phyloP scores from a whole-genome alignment of 192 early-diverging fungal genomes.

The Gaertneriomyces sp. region DNA sequence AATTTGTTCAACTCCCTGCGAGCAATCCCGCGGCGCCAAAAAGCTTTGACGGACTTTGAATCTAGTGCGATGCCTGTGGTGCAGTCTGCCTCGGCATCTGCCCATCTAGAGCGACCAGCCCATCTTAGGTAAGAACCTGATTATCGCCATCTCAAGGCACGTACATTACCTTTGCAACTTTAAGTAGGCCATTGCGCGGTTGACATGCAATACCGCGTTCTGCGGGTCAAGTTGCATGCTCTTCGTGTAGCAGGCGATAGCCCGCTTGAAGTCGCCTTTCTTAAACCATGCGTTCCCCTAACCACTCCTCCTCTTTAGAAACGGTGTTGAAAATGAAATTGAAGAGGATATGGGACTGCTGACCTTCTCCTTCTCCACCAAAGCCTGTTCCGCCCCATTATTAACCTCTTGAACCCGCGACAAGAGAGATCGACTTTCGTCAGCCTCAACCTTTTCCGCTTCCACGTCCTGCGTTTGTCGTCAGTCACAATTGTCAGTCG shows the following conservation, averaged over 20 bases:
- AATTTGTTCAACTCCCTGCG: constrained; percentile 47
- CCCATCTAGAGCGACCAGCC: constrained; percentile 41
- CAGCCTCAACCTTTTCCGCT: constrained; percentile 25
- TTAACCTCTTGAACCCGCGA: background rate
- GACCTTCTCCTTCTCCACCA: constrained; percentile 52
- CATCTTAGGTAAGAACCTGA: background rate
- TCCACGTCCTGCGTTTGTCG: constrained; percentile 24
- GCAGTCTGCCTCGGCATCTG: constrained; percentile 67
- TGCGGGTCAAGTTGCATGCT: constrained; percentile 61
- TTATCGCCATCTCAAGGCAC: background rate
- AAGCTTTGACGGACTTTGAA: constrained; percentile 71
- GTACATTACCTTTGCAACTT: constrained; percentile 61
- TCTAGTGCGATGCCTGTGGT: constrained; percentile 56
- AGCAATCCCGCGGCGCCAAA: constrained; percentile 72
- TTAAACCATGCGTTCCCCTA: constrained; percentile 55
- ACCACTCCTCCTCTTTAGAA: background rate
- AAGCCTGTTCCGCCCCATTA: constrained; percentile 30
- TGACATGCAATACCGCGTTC: constrained; percentile 59
- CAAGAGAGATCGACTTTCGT: background rate
- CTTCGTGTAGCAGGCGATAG: constrained; percentile 44
- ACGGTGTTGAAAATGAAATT: background rate
- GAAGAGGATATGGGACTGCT: background rate
- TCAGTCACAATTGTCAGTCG: background rate
- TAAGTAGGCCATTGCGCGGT: constrained; percentile 79
- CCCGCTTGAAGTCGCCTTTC: constrained; percentile 40